Percentiles rank a stretch among this genome's conserved stretches.
These are phyloP conservation scores for Nannizziopsis barbatae DNA, from an alignment of 2,329 filamentous ascomycete species.

Conservation along the genomic window DNA sequence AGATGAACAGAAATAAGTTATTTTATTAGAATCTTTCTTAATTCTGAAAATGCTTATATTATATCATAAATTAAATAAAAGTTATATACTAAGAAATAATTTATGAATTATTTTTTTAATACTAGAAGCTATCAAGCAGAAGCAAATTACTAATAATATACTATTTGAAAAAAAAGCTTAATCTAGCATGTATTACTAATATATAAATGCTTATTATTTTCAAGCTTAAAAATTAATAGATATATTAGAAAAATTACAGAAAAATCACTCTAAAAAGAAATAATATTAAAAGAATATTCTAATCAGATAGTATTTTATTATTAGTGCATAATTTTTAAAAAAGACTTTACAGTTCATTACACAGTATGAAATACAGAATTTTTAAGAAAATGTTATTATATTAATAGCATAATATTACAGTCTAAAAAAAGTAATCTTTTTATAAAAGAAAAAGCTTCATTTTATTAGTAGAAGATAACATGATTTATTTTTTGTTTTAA, in stretches of 20 bases:
- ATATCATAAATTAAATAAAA: constrained; percentile 3
- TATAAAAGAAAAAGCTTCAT: too few relatives aligned
- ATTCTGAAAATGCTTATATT: constrained; percentile 9
- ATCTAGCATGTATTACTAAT: too few relatives aligned
- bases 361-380: not conserved
- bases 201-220: not conserved
- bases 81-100: not conserved
- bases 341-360: not conserved
- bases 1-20: constrained; percentile 4
- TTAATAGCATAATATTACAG: not conserved
- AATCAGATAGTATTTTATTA: not conserved
- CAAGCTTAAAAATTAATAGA: not conserved
- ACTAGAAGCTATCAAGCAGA: constrained; percentile 1
- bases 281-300: not conserved
- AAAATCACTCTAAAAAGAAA: not conserved
- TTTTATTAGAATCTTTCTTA: constrained; percentile 4
- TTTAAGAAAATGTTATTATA: not conserved
- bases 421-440: too few relatives aligned
- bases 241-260: not conserved
- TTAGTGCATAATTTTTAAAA: not conserved
- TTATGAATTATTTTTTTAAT: too few relatives aligned
- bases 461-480: constrained; percentile 8
- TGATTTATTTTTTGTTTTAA: not conserved
- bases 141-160: constrained; percentile 6
- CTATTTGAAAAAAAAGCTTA: not conserved